Evolutionary conservation across 2,329 filamentous ascomycete genomes (phyloP).

Genomic region (Trichoderma afroharzianum): DNA sequence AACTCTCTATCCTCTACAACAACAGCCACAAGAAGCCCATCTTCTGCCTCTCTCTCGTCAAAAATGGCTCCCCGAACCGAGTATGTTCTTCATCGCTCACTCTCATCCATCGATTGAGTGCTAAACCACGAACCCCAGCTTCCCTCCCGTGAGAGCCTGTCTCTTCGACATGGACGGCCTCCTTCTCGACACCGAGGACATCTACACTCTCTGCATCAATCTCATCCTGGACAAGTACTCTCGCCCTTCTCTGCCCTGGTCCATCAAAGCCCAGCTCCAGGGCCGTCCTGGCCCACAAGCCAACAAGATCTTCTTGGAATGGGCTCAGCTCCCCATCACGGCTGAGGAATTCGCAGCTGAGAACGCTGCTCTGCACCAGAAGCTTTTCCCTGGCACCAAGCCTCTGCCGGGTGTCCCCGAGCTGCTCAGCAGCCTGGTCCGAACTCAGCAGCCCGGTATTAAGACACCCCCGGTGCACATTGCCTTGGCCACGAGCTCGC

Average conservation of each 20-base stretch:
- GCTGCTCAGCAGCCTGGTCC: constrained; percentile 59
- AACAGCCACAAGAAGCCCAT: not conserved
- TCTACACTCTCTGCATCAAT: constrained; percentile 83
- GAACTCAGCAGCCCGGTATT: constrained; percentile 36
- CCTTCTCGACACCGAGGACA: constrained; percentile 87
- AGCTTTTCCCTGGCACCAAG: constrained; percentile 70
- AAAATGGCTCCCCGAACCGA: constrained; percentile 23
- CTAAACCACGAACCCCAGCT: constrained; percentile 41
- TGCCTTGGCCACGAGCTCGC: constrained; percentile 80
- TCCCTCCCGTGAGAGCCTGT: constrained; percentile 80
- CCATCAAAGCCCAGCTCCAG: constrained; percentile 82
- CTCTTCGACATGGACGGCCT: constrained; percentile 99
- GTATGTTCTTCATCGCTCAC: not conserved
- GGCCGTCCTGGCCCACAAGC: constrained; percentile 54
- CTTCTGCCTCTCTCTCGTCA: not conserved
- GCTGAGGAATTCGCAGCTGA: constrained; percentile 61
- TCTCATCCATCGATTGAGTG: not conserved
- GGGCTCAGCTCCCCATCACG: constrained; percentile 80
- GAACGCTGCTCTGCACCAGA: constrained; percentile 60
- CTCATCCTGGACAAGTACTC: constrained; percentile 72
- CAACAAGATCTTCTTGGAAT: constrained; percentile 61
- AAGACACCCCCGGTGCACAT: constrained; percentile 57
- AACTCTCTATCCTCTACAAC: no score
- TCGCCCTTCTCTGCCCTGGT: constrained; percentile 79
- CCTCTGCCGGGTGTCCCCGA: constrained; percentile 74